These are phyloP conservation scores for Lactifluus hygrophoroides DNA, from an alignment of 768 basidiomycete genomes.

Conservation along the genomic window DNA sequence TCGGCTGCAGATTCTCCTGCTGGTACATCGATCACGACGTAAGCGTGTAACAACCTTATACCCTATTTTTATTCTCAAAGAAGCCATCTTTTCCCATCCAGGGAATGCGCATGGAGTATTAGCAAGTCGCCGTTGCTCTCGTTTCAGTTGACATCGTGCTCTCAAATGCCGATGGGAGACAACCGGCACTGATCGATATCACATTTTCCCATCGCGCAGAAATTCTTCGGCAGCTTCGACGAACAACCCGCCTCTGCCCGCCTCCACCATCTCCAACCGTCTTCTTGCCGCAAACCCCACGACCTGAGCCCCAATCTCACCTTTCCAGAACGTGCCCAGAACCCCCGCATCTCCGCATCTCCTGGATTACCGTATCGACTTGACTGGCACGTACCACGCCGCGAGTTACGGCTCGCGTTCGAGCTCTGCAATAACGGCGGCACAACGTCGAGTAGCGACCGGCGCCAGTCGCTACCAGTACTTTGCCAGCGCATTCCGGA, in stretches of 20 bases:
- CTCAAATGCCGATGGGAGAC: constrained; percentile 5
- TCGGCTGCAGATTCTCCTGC: constrained; percentile 30
- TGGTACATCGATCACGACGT: constrained; percentile 37
- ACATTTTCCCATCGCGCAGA: not conserved
- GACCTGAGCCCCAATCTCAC: too few species aligned
- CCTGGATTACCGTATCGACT: not conserved
- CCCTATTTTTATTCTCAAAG: not conserved
- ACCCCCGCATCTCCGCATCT: too few species aligned
- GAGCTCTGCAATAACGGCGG: not conserved
- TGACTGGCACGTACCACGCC: not conserved
- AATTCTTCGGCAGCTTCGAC: not conserved
- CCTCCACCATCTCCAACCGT: too few species aligned
- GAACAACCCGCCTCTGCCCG: not conserved
- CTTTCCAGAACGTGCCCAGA: too few species aligned
- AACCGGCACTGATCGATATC: not conserved
- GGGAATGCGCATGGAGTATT: not conserved
- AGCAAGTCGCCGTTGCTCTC: not conserved
- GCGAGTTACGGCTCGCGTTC: not conserved
- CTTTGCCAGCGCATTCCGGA: not conserved
- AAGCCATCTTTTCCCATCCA: not conserved
- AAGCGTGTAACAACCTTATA: not conserved
- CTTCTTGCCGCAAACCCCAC: too few species aligned
- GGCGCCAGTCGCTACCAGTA: too few species aligned
- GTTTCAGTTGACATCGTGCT: constrained; percentile 1
- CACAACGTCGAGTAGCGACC: too few species aligned